These are phyloP conservation scores for Lippia alba DNA, from an alignment of 305 asterid genomes.

Conservation along the genomic window DNA sequence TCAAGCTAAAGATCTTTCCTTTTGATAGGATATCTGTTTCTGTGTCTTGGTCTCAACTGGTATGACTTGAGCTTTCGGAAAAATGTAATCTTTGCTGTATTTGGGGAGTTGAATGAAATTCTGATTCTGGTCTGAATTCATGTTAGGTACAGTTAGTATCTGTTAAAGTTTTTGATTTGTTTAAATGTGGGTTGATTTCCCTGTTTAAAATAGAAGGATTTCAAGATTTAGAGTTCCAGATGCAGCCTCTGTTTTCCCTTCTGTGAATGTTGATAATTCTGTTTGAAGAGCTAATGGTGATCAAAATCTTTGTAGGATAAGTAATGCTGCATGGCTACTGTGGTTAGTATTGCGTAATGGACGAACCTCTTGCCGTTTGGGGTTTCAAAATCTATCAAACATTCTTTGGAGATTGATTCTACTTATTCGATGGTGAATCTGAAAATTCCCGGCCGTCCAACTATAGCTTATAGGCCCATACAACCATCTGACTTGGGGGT, in stretches of 20 bases:
- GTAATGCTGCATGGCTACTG: conserved; percentile 55
- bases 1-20: background rate
- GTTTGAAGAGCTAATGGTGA: conserved; percentile 2
- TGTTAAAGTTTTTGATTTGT: background rate
- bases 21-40: background rate
- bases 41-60: conserved; percentile 4
- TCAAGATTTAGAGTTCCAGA: background rate
- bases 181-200: no score
- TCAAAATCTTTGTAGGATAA: conserved; percentile 30
- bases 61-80: conserved; percentile 2
- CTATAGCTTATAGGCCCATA: conserved; percentile 74
- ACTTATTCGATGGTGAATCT: conserved; percentile 66
- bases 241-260: background rate
- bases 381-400: conserved; percentile 46
- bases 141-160: conserved; percentile 1
- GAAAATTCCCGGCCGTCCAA: conserved; percentile 56
- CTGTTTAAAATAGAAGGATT: background rate
- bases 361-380: conserved; percentile 42
- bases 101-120: background rate
- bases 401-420: conserved; percentile 64
- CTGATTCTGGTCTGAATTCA: conserved; percentile 12
- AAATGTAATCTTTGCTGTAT: background rate
- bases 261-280: conserved; percentile 17
- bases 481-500: conserved; percentile 69
- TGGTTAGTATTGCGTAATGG: conserved; percentile 67